Base-by-base conservation (phyloP, 2,329 filamentous ascomycete species). In the Trichoderma sp. region DNA sequence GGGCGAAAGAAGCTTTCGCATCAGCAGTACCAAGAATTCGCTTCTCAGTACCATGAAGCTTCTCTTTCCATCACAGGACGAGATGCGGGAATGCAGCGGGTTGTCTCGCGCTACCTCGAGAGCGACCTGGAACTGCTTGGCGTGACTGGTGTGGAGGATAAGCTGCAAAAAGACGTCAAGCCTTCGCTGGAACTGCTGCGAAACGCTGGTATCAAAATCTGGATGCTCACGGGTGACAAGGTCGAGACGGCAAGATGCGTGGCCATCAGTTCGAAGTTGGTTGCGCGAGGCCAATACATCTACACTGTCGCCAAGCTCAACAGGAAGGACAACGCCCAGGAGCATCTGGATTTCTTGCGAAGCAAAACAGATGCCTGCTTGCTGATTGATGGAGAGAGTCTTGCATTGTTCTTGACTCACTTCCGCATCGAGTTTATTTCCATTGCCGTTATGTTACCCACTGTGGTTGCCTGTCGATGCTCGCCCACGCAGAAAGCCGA, bases 171-270 rank as follows among this genome's bases (percentile, higher is more conserved):
- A 72, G 94, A 98, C 76, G 96, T 99, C 76, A 99, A 98, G 79
- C 92, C 95, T 1, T 97, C 94, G 0, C 85, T 99, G 6, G 96
- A 99, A 79, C 88, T 99, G 5, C 87, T 99, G 64, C 92, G 96
- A 73, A 99, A 99, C 75, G 96, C 96, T 0, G 96, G 96, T 31
- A 96, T 99, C 81, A 98, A 98, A 80, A 98, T 99, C 62, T 99
- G 96, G 96, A 99, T 99, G 96, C 85, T 99, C 78, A 99, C 96
- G 0, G 96, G 96, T 58, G 96, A 99, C 84, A 99, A 99, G 81
- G 93, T 99, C 3, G 96, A 99, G 81, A 99, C 96, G 16, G 96
- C 96, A 19, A 90, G 96, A 43, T 99, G 96, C 80, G 95, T 99
- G 14, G 96, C 96, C 2, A 92, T 99, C 55, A 96, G 92, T 76